phyloP scores from a whole-genome alignment of 257 asterid genomes.

The Coffea canephora region DNA sequence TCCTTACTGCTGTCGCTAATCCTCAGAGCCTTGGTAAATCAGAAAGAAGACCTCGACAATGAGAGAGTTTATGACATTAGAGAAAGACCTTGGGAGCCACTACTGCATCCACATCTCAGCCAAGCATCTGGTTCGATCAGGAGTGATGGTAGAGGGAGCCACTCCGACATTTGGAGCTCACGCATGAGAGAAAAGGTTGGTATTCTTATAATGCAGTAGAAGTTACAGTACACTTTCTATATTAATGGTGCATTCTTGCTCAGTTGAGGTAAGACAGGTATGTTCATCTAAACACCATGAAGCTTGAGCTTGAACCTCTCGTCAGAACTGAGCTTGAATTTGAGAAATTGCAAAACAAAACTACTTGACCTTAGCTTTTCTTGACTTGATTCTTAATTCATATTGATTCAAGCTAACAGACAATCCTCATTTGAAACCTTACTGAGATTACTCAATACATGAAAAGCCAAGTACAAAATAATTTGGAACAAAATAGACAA shows the following conservation, averaged over 20 bases:
- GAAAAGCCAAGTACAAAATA: neutral
- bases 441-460: neutral
- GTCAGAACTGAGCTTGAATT: neutral
- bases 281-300: neutral
- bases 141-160: slow-evolving; percentile 43
- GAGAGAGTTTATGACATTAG: slow-evolving; percentile 50
- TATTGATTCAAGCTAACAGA: neutral
- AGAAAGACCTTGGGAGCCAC: slow-evolving; percentile 57
- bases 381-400: neutral
- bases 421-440: neutral
- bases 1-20: slow-evolving; percentile 58
- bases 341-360: neutral
- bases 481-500: neutral
- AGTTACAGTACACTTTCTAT: neutral
- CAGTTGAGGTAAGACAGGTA: neutral
- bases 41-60: slow-evolving; percentile 44
- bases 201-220: slow-evolving; percentile 1
- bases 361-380: neutral
- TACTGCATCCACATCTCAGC: slow-evolving; percentile 44
- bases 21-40: slow-evolving; percentile 60
- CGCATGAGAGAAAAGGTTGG: slow-evolving; percentile 79
- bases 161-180: slow-evolving; percentile 69
- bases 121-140: slow-evolving; percentile 45
- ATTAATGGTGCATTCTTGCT: neutral
- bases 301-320: neutral